Conservation (phyloP, 441 rosid genomes). For the Croton setiger region DNA sequence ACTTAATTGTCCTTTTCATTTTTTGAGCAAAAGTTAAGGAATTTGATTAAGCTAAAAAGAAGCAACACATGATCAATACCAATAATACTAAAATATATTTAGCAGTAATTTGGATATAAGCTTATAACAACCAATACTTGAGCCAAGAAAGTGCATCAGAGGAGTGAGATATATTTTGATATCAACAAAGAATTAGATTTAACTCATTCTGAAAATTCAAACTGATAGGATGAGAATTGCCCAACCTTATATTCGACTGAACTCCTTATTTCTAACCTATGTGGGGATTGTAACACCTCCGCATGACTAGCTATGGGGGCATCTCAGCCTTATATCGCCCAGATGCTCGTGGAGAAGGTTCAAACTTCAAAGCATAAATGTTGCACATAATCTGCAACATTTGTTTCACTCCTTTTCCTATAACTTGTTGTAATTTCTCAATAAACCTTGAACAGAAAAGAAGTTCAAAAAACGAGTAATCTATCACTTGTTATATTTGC, state of each 20-base stretch:
- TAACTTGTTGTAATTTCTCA: constrained; percentile 73
- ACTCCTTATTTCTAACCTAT: no score
- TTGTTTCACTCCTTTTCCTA: constrained; percentile 77
- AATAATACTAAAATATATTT: no score
- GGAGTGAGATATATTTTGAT: constrained; percentile 86
- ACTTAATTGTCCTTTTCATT: no score
- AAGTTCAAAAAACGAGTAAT: not conserved
- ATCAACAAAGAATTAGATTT: constrained; percentile 70
- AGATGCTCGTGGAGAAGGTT: constrained; percentile 69
- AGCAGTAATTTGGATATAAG: not conserved
- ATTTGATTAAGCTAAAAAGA: no score
- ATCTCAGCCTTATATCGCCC: constrained; percentile 85
- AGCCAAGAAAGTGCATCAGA: constrained; percentile 79
- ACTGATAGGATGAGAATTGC: no score
- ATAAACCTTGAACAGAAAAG: constrained; percentile 48
- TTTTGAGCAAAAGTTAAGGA: no score
- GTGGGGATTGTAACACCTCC: constrained; percentile 59
- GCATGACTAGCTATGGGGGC: constrained; percentile 75
- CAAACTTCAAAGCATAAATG: constrained; percentile 65
- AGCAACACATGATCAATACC: no score
- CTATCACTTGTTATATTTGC: not conserved
- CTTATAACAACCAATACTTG: constrained; percentile 67
- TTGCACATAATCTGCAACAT: constrained; percentile 60
- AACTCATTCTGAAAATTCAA: constrained; percentile 56
- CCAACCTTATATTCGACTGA: no score